phyloP scores from a whole-genome alignment of 805 yeast species.

The Metschnikowia gruessii region DNA sequence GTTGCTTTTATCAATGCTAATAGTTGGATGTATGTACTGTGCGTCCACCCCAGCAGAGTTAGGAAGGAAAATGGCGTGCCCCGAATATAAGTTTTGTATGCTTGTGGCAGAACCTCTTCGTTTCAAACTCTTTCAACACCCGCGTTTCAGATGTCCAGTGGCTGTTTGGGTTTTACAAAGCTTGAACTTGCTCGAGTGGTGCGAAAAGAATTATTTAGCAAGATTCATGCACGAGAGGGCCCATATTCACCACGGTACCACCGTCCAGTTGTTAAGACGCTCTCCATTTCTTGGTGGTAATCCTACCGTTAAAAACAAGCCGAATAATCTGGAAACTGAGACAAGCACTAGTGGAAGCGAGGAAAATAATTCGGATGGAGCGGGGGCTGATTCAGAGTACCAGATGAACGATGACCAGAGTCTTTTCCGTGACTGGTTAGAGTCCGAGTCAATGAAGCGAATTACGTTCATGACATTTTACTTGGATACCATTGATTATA shows the following conservation, averaged over 20 bases:
- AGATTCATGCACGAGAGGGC: slow-evolving; percentile 76
- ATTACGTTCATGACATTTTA: slow-evolving; percentile 80
- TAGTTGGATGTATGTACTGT: slow-evolving; percentile 52
- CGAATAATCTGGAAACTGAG: slow-evolving; percentile 23
- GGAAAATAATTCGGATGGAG: slow-evolving; percentile 24
- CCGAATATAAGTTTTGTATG: slow-evolving; percentile 43
- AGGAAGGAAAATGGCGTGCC: slow-evolving; percentile 21
- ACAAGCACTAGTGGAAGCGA: slow-evolving; percentile 34
- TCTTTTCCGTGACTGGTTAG: slow-evolving; percentile 68
- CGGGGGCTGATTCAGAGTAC: slow-evolving; percentile 11
- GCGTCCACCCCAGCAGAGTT: slow-evolving; percentile 27
- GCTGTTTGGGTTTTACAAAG: slow-evolving; percentile 74
- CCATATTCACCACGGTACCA: slow-evolving; percentile 83
- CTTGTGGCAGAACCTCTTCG: slow-evolving; percentile 58
- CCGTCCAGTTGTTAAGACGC: slow-evolving; percentile 72
- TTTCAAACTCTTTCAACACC: slow-evolving; percentile 65
- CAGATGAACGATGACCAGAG: slow-evolving; percentile 25
- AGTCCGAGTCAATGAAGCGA: slow-evolving; percentile 73
- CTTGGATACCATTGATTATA: slow-evolving; percentile 74
- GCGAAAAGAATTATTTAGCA: slow-evolving; percentile 70
- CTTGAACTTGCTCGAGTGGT: slow-evolving; percentile 68
- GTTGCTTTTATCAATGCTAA: slow-evolving; percentile 51
- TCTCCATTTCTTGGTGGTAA: slow-evolving; percentile 75
- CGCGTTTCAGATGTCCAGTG: slow-evolving; percentile 75
- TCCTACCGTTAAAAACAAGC: slow-evolving; percentile 39